Evolutionary conservation across 2,329 filamentous ascomycete genomes (phyloP).

Genomic region (Xylariaceae sp.): DNA sequence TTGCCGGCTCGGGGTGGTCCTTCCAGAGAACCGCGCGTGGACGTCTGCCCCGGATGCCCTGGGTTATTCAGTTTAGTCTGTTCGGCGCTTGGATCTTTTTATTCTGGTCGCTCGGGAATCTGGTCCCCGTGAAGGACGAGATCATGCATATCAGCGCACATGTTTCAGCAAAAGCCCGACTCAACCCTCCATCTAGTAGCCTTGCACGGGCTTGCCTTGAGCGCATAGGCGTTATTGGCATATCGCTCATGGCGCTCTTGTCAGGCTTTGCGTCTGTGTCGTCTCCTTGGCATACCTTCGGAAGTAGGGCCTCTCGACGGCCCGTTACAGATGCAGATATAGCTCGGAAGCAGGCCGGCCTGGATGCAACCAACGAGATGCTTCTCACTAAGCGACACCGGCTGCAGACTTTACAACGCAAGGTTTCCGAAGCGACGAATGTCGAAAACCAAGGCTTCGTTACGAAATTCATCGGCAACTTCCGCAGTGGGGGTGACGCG

Average conservation of each 20-base stretch:
- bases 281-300: conserved; percentile 78
- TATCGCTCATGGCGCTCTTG: conserved; percentile 80
- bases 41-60: conserved; percentile 53
- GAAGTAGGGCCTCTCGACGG: conserved; percentile 50
- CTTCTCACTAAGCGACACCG: conserved; percentile 68
- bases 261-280: conserved; percentile 87
- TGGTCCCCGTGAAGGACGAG: conserved; percentile 45
- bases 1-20: conserved; percentile 53
- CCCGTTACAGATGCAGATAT: conserved; percentile 70
- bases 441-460: conserved; percentile 56
- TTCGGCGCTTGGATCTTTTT: conserved; percentile 64
- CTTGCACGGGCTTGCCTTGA: conserved; percentile 54
- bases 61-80: conserved; percentile 56
- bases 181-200: conserved; percentile 33
- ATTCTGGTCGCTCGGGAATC: conserved; percentile 72
- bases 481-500: conserved; percentile 59
- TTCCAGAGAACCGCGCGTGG: conserved; percentile 55
- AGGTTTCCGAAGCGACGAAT: conserved; percentile 36
- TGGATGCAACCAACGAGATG: conserved; percentile 77
- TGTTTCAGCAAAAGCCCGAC: conserved; percentile 35
- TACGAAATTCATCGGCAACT: conserved; percentile 65
- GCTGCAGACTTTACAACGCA: conserved; percentile 64
- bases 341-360: conserved; percentile 68
- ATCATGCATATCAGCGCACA: conserved; percentile 37
- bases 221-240: conserved; percentile 77